phyloP scores from a whole-genome alignment of 805 yeast genomes.

The Metschnikowia peoriensis region DNA sequence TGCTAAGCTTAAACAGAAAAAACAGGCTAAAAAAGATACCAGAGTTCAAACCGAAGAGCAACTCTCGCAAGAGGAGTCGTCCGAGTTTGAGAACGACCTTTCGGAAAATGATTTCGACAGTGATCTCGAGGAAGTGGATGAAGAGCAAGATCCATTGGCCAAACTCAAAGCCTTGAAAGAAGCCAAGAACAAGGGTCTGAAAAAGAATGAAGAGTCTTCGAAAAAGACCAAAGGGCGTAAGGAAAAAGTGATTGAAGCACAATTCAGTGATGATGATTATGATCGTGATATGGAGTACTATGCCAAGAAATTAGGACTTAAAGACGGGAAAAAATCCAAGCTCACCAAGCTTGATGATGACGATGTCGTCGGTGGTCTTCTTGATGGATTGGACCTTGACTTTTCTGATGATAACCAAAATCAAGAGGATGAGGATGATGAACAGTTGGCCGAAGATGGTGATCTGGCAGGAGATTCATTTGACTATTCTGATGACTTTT shows the following conservation, averaged over 20 bases:
- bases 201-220: constrained; percentile 19
- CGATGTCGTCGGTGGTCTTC: constrained; percentile 77
- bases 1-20: constrained; percentile 15
- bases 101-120: constrained; percentile 15
- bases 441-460: background rate
- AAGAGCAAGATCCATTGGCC: constrained; percentile 26
- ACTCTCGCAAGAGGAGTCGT: background rate
- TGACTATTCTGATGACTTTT: constrained; percentile 14
- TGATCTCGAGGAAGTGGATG: constrained; percentile 14
- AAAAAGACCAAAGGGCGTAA: constrained; percentile 6
- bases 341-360: constrained; percentile 57
- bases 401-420: constrained; percentile 25
- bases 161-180: constrained; percentile 21
- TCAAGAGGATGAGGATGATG: constrained; percentile 11
- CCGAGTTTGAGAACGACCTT: constrained; percentile 6
- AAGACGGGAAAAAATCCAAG: constrained; percentile 47
- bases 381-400: constrained; percentile 70
- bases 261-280: constrained; percentile 16
- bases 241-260: constrained; percentile 16
- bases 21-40: background rate
- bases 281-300: constrained; percentile 80
- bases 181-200: constrained; percentile 12
- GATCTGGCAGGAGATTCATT: constrained; percentile 9
- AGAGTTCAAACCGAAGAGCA: too few species aligned
- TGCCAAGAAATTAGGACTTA: constrained; percentile 75